A percentile compares a stretch with the other conserved stretches of the same genome.
Evolutionary conservation across 768 basidiomycete genomes (phyloP).

Genomic region (Lactarius hengduanensis): DNA sequence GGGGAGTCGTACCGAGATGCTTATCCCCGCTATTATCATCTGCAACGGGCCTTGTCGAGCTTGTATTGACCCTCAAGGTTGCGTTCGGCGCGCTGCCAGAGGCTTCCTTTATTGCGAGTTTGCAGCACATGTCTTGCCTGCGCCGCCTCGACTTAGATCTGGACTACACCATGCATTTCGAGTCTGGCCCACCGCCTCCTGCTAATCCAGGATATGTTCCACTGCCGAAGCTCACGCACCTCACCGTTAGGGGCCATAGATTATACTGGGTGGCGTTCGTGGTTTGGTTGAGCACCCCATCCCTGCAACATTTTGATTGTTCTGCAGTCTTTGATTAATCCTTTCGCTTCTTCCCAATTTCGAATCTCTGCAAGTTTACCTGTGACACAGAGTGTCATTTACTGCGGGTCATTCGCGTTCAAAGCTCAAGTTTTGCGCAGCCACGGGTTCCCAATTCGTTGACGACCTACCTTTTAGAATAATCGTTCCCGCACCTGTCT

Average conservation of each 20-base stretch:
- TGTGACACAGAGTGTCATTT: too few relatives aligned
- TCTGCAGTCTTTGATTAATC: too few relatives aligned
- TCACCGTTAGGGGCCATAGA: too few relatives aligned
- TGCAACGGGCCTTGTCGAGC: not conserved
- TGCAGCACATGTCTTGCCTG: not conserved
- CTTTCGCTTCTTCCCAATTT: too few relatives aligned
- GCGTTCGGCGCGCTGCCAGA: not conserved
- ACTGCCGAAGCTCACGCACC: too few relatives aligned
- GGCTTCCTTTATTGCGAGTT: not conserved
- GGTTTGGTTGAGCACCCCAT: too few relatives aligned
- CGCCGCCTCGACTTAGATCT: not conserved
- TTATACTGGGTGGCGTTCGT: too few relatives aligned
- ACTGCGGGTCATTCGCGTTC: not conserved
- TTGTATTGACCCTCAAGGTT: not conserved
- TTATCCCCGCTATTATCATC: not conserved
- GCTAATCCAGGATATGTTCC: too few relatives aligned
- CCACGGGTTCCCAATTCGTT: not conserved
- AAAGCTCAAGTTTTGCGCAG: not conserved
- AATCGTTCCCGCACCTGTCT: not conserved
- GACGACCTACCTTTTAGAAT: not conserved
- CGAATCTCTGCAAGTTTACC: too few relatives aligned
- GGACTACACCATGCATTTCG: fast-evolving
- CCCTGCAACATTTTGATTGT: too few relatives aligned
- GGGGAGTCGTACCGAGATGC: not conserved
- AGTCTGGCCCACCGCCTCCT: not conserved